Base-by-base conservation (phyloP, 352 stramenopile species). In the Globisporangium middletonii region DNA sequence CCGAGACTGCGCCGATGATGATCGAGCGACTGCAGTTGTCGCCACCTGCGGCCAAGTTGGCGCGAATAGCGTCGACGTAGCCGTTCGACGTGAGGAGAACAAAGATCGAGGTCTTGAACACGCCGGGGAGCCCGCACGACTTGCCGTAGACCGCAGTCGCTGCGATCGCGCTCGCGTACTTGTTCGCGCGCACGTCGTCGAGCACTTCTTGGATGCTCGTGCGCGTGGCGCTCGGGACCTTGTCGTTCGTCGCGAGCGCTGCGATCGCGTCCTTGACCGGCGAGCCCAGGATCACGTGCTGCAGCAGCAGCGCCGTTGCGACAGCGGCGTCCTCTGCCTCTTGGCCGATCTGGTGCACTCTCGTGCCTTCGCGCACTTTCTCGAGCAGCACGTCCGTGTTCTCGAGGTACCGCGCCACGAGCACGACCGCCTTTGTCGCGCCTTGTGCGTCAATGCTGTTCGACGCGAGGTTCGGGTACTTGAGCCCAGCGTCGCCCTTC, bases 21-120 rank as follows among this genome's bases (percentile, higher is more conserved):
- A 89, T 83, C 27, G 77, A 69, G 28, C 79, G 75, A 30, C 79
- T 86, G 65, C 77, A 87, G 68, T 87, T 89, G 73, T 89, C 79
- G 28, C 77, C 77, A 19, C 79, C 79, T 0, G 79, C 75, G 33
- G 77, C 19, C 53, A 88, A 73, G 49, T 89, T 89, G 43, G 67
- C 59, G 43, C 74, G 73, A 42, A 89, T 42, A 0, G 77, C 73
- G 30, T 79, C 72, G 27, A 71, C 63, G 53, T 80, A 86, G 37
- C 50, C 59, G 35, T 28, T 57, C 28, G 65, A 73, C 23, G 77
- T 81, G 45, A 89, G 58, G 41, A 89, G 62, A 49, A 86, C 71
- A 62, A 75, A 89, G 37, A 89, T 58, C 52, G 71, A 68, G 1
- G 77, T 75, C 55, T 89, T 65, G 19, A 89, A 64, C 53, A 71